phyloP scores from a whole-genome alignment of 495 filamentous ascomycete genomes.

The Neurospora sp. region DNA sequence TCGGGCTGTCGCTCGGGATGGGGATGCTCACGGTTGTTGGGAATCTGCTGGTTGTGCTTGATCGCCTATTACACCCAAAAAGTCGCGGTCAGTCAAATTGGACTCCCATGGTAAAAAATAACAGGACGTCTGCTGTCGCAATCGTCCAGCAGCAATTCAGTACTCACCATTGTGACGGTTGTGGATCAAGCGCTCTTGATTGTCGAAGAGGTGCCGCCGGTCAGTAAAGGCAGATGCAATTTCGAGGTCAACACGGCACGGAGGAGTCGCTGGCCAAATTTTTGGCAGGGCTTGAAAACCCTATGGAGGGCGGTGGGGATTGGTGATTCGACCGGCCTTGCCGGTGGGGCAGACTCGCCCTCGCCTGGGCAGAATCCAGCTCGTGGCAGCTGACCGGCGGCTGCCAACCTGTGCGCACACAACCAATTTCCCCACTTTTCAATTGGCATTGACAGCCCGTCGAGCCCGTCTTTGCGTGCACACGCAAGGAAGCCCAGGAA shows the following conservation, averaged over 20 bases:
- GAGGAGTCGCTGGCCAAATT: conserved; percentile 26
- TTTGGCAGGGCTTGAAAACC: conserved; percentile 41
- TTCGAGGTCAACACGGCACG: conserved; percentile 25
- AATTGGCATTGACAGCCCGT: neutral
- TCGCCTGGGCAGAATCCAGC: neutral
- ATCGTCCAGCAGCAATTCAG: neutral
- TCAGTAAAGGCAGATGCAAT: conserved; percentile 27
- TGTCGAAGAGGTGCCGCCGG: conserved; percentile 23
- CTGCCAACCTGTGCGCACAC: neutral
- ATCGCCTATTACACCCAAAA: conserved; percentile 51
- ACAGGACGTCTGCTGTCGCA: conserved; percentile 6
- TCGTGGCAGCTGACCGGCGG: neutral
- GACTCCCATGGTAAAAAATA: neutral
- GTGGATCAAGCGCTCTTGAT: conserved; percentile 30
- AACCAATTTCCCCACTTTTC: neutral
- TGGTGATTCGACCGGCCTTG: conserved; percentile 14
- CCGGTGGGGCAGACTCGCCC: neutral
- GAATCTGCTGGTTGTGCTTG: conserved; percentile 99
- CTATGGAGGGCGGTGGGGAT: conserved; percentile 26
- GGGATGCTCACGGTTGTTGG: conserved; percentile 75
- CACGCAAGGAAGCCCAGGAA: neutral
- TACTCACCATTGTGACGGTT: conserved; percentile 27
- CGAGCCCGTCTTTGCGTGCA: neutral
- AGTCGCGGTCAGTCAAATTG: conserved; percentile 11
- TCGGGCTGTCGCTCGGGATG: conserved; percentile 5